These are phyloP conservation scores for Eustoma russellianum DNA, from an alignment of 257 asterid genomes.

Conservation along the genomic window DNA sequence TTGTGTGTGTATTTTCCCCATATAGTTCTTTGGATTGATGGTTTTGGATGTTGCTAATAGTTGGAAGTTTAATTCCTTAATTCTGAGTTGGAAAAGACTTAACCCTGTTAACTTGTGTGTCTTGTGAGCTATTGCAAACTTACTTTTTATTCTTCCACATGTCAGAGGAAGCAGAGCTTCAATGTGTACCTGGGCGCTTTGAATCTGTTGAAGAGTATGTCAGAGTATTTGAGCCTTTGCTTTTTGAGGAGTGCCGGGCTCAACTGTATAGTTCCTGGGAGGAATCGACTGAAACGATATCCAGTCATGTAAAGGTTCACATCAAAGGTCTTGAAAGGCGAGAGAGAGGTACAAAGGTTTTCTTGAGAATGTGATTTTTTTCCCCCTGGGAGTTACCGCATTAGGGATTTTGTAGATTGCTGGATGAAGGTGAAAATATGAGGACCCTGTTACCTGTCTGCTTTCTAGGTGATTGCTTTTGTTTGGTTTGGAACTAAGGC, in stretches of 20 bases:
- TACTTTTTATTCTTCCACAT: conserved; percentile 8
- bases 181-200: conserved; percentile 81
- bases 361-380: neutral
- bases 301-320: conserved; percentile 68
- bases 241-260: conserved; percentile 96
- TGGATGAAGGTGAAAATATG: neutral
- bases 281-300: conserved; percentile 57
- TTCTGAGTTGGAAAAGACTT: neutral
- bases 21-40: no score
- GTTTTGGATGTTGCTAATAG: no score
- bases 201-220: conserved; percentile 92
- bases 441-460: neutral
- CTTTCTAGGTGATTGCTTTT: neutral
- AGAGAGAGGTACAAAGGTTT: conserved; percentile 67
- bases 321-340: conserved; percentile 73
- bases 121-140: neutral
- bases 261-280: conserved; percentile 94
- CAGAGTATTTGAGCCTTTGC: conserved; percentile 93
- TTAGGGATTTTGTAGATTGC: neutral
- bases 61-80: no score
- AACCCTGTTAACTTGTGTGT: neutral
- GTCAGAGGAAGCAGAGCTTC: conserved; percentile 94
- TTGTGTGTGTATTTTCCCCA: neutral
- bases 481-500: neutral
- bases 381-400: neutral